Evolutionary conservation across 192 early-diverging fungal genomes (phyloP), one percentile per base, ranked within the genome.

Genomic region (Allomyces macrogynus): DNA sequence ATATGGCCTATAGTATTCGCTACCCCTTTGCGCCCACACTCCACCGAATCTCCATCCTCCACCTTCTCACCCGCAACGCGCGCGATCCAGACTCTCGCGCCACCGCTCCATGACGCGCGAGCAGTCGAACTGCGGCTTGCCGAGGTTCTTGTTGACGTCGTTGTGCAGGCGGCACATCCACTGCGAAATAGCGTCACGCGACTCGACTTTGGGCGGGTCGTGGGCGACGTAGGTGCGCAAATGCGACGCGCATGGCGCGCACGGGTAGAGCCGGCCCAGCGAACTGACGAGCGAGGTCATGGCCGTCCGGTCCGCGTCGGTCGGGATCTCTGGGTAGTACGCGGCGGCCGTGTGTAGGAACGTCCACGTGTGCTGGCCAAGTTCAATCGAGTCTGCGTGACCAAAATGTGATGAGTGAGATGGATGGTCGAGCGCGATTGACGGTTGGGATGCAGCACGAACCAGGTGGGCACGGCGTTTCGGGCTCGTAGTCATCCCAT

Each of bases 81-180:
- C 49, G 16, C 49, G 49, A 16, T 57, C 49, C 49, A 57, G 4
- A 16, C 49, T 57, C 49, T 57, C 49, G 16, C 20, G 12, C 95
- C 95, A 99, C 27, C 95, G 75, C 73, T 99, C 93, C 74, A 89
- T 87, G 7, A 95, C 82, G 72, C 89, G 92, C 22, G 82, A 73
- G 75, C 95, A 99, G 75, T 99, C 93, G 80, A 99, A 99, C 54
- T 75, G 71, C 3, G 81, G 80, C 74, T 99, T 99, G n/a, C 90
- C 92, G 62, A 90, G 73, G 67, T 86, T 76, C 63, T 79, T 82
- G 71, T 99, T 99, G 43, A 99, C 93, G 70, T 91, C 86, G 74
- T 99, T 99, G 75, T 99, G 95, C 64, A 89, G 81, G 61, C 83
- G 77, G 75, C 95, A 99, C 66, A 99, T 77, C 95, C 95, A 99